Conservation (phyloP, 2,329 filamentous ascomycete genomes). For the Pseudonectria foliicola region DNA sequence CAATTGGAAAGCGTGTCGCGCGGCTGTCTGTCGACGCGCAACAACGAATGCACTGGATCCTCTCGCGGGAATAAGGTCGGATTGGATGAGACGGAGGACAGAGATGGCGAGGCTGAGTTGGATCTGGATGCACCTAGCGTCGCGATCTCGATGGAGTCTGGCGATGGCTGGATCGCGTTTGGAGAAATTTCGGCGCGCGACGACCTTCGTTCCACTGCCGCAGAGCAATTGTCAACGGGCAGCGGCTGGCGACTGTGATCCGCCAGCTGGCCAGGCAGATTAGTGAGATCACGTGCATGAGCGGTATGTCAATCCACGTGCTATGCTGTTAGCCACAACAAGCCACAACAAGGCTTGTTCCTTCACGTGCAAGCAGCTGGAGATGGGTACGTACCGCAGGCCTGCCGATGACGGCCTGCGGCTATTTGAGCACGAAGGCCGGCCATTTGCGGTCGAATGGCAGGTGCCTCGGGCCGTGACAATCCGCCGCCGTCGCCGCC, state of each 20-base stretch:
- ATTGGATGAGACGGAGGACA: conserved; percentile 4
- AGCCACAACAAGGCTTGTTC: background rate
- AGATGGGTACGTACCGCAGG: too few relatives aligned
- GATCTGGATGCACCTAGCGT: conserved; percentile 15
- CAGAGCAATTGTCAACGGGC: background rate
- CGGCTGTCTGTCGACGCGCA: conserved; percentile 4
- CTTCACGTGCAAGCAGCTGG: too few relatives aligned
- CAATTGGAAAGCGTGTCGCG: conserved; percentile 4
- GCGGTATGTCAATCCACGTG: too few relatives aligned
- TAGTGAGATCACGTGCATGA: background rate
- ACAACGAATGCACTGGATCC: conserved; percentile 3
- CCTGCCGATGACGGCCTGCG: conserved; percentile 19
- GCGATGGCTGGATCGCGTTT: conserved; percentile 23
- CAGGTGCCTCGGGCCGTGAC: conserved; percentile 32
- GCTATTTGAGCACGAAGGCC: conserved; percentile 19
- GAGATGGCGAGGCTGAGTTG: conserved; percentile 6
- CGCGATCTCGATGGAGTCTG: conserved; percentile 22
- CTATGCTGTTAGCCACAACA: too few relatives aligned
- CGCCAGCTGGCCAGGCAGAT: background rate
- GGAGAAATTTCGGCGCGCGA: conserved; percentile 34
- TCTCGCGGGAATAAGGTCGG: too few relatives aligned
- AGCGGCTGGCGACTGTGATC: background rate
- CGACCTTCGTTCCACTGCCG: conserved; percentile 1
- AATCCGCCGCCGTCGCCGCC: conserved; percentile 24
- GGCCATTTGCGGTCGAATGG: conserved; percentile 8